Evolutionary conservation across 192 early-diverging fungal species (phyloP).

Genomic region (Entomortierella lignicola): DNA sequence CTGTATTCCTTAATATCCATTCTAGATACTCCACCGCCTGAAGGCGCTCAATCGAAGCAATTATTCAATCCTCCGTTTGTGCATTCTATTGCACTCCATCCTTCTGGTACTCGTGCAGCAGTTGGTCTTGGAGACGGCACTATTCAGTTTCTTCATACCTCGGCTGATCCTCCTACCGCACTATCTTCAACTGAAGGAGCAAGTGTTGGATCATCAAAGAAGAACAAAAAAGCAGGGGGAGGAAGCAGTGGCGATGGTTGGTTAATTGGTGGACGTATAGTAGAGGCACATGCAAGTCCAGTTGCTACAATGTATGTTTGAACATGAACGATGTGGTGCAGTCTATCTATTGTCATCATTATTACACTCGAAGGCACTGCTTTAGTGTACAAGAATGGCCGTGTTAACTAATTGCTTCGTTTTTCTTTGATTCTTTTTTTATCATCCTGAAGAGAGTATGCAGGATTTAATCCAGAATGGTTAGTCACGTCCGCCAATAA

Average conservation of each 20-base stretch:
- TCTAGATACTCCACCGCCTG: constrained; percentile 32
- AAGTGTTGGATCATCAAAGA: constrained; percentile 2
- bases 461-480: constrained; percentile 43
- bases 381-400: background rate
- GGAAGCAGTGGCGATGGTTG: constrained; percentile 22
- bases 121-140: constrained; percentile 60
- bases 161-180: constrained; percentile 28
- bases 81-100: constrained; percentile 55
- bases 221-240: constrained; percentile 29
- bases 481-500: constrained; percentile 33
- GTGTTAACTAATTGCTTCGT: background rate
- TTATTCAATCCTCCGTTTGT: constrained; percentile 69
- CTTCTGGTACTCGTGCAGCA: constrained; percentile 55
- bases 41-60: constrained; percentile 40
- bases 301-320: constrained; percentile 39
- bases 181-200: background rate
- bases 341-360: too few relatives aligned
- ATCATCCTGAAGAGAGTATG: constrained; percentile 32
- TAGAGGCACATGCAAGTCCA: constrained; percentile 24
- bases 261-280: constrained; percentile 30
- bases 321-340: too few relatives aligned
- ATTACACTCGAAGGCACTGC: too few relatives aligned
- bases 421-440: background rate
- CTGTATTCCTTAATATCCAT: background rate
- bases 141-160: constrained; percentile 53